Percentiles rank a stretch among this genome's conserved stretches.
phyloP scores from a whole-genome alignment of 495 filamentous ascomycete genomes.

The Trichoderma orchidacearum region DNA sequence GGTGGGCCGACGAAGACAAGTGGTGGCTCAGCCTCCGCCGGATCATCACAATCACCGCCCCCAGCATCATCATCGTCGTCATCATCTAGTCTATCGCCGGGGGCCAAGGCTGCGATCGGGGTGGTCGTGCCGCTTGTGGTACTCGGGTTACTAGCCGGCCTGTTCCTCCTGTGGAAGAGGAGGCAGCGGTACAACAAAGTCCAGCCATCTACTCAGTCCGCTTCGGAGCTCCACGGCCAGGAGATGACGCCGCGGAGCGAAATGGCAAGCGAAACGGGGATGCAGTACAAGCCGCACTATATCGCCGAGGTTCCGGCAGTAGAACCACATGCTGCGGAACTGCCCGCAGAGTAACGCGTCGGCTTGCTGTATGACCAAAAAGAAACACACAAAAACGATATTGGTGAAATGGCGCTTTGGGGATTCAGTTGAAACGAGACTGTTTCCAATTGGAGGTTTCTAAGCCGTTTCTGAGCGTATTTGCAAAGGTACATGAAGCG shows the following conservation, averaged over 20 bases:
- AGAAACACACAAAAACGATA: too few relatives aligned
- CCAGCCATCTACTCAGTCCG: not conserved
- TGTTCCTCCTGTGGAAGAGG: constrained; percentile 12
- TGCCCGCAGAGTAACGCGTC: not conserved
- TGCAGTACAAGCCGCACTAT: not conserved
- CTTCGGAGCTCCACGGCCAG: not conserved
- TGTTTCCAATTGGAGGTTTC: too few relatives aligned
- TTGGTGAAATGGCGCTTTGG: too few relatives aligned
- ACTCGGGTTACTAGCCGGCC: constrained; percentile 3
- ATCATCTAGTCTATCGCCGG: constrained; percentile 4
- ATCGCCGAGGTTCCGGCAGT: not conserved
- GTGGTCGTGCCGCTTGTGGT: constrained; percentile 10
- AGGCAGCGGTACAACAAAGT: not conserved
- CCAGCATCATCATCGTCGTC: too few relatives aligned
- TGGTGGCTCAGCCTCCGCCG: not conserved
- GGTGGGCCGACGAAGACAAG: not conserved
- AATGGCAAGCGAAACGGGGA: not conserved
- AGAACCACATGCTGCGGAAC: not conserved
- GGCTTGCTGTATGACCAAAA: too few relatives aligned
- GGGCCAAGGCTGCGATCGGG: constrained; percentile 8
- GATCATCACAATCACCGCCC: too few relatives aligned
- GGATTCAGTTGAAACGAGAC: too few relatives aligned
- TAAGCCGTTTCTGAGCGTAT: too few relatives aligned
- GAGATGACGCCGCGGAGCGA: not conserved
- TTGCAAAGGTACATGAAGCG: too few relatives aligned